A percentile compares a stretch with the other conserved stretches of the same genome.
These are phyloP conservation scores for Suhomyces yuchorum DNA, from an alignment of 1,139 yeast genomes.

Conservation along the genomic window DNA sequence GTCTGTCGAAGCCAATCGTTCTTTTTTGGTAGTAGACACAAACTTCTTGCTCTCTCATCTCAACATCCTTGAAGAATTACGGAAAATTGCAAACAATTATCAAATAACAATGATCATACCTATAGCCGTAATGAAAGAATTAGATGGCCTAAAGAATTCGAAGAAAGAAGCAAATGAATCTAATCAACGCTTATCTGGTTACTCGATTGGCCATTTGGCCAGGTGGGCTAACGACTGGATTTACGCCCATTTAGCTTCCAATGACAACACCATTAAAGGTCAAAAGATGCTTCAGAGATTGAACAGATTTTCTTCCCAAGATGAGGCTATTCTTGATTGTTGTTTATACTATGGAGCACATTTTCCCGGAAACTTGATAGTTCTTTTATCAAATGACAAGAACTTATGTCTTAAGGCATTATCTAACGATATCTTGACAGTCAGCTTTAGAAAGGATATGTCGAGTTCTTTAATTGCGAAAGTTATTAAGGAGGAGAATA, in stretches of 20 bases:
- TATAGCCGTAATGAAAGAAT: conserved; percentile 65
- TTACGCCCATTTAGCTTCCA: conserved; percentile 57
- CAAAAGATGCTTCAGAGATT: conserved; percentile 62
- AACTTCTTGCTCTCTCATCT: conserved; percentile 74
- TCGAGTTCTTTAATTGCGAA: conserved; percentile 60
- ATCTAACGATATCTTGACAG: conserved; percentile 65
- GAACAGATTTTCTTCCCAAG: conserved; percentile 50
- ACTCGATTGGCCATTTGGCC: conserved; percentile 59
- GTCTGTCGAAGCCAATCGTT: conserved; percentile 25
- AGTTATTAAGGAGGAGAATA: conserved; percentile 48
- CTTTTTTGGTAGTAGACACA: conserved; percentile 70
- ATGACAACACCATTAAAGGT: conserved; percentile 56
- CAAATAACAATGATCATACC: conserved; percentile 66
- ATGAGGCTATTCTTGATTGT: conserved; percentile 86
- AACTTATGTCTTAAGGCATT: conserved; percentile 81
- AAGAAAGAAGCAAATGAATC: conserved; percentile 14
- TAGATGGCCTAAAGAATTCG: conserved; percentile 74
- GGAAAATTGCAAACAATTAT: conserved; percentile 39
- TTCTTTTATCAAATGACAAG: conserved; percentile 77
- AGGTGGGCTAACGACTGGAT: conserved; percentile 82
- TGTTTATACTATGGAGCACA: conserved; percentile 61
- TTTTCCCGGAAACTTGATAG: conserved; percentile 49
- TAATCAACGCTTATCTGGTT: conserved; percentile 21
- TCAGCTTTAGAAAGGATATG: conserved; percentile 63
- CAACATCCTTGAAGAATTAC: conserved; percentile 52